Evolutionary conservation across 768 basidiomycete species (phyloP), one percentile per base, ranked within the genome.

Genomic region (Lactarius evosmus): DNA sequence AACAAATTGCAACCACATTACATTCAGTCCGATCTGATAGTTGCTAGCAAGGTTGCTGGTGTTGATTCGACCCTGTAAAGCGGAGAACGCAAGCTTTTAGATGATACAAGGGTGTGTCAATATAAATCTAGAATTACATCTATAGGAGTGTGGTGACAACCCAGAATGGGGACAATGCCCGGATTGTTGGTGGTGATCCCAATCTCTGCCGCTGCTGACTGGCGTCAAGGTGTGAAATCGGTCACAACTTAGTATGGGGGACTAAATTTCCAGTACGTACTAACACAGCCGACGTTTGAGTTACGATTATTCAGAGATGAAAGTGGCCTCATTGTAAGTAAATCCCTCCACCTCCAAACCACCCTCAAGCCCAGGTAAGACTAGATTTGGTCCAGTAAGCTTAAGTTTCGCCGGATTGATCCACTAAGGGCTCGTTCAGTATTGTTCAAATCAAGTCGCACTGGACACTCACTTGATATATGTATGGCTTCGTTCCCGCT

Each of bases 271-370:
- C 25, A 49, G 46, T 49, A 25, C 46, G 46, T 49, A 49, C 46
- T 25, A 49, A 25, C 9, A 17, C 25, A n/a, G 14, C 19, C 2
- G 38, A 25, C 32, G 8, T 11, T 32, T 30, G 25, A n/a, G 2
- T 59, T 36, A 27, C 27, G 12, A 49, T 27, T 19, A 63, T 38
- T 67, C 63, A 2, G 93, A 95, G 70, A 98, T 91, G 76, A 90
- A 97, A 2, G 94, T 89, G 0, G 93, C 91, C 73, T 98, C 95
- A 71, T 84, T 91, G 80, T 90, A 98, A n/a, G 92, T 46, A 49
- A 72, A 70, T 5, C 95, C 95, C 58, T 88, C 76, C 33, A 91
- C 83, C 67, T 80, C 74, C 61, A 74, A 56, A 19, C 76, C 79
- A 3, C 67, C 71, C 25, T 77, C 74, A 66, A 76, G 67, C 17